Conservation (phyloP, 1,284 basidiomycete genomes). For the Coniferiporia sulphurascens region DNA sequence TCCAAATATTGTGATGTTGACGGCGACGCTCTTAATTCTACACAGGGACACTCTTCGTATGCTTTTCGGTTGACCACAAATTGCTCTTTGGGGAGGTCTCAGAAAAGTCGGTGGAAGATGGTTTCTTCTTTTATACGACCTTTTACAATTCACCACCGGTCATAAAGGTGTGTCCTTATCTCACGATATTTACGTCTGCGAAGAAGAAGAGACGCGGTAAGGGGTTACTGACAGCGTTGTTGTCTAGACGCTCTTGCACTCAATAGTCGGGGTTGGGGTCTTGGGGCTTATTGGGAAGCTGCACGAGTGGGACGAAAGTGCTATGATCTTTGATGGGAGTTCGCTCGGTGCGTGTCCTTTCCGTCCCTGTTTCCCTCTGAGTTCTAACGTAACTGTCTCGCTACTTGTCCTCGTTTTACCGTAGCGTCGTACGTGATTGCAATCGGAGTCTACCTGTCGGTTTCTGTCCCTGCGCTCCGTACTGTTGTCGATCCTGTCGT, state of each 20-base stretch:
- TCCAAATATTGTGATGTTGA: slow-evolving; percentile 10
- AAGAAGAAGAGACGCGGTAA: background rate
- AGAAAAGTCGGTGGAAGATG: slow-evolving; percentile 63
- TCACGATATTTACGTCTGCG: background rate
- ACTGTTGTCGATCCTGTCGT: slow-evolving; percentile 59
- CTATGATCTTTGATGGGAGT: slow-evolving; percentile 88
- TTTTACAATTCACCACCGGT: slow-evolving; percentile 88
- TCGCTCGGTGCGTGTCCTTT: slow-evolving; percentile 55
- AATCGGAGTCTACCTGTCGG: slow-evolving; percentile 74
- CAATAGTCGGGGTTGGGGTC: slow-evolving; percentile 72
- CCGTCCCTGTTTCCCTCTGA: background rate
- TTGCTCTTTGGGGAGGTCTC: slow-evolving; percentile 67
- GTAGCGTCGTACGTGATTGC: slow-evolving; percentile 71
- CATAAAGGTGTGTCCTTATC: slow-evolving; percentile 61
- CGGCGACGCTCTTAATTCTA: background rate
- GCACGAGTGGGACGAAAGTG: slow-evolving; percentile 83
- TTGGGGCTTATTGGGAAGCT: slow-evolving; percentile 73
- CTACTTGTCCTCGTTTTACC: background rate
- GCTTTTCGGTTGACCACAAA: slow-evolving; percentile 81
- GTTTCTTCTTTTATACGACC: slow-evolving; percentile 81
- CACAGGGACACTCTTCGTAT: slow-evolving; percentile 82
- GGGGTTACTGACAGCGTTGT: slow-evolving; percentile 1
- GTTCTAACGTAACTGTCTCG: slow-evolving; percentile 1
- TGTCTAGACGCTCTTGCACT: slow-evolving; percentile 69
- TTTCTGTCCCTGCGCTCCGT: slow-evolving; percentile 71